Base-by-base conservation (phyloP, 768 basidiomycete genomes). In the Boletus rufocinnamomeus region DNA sequence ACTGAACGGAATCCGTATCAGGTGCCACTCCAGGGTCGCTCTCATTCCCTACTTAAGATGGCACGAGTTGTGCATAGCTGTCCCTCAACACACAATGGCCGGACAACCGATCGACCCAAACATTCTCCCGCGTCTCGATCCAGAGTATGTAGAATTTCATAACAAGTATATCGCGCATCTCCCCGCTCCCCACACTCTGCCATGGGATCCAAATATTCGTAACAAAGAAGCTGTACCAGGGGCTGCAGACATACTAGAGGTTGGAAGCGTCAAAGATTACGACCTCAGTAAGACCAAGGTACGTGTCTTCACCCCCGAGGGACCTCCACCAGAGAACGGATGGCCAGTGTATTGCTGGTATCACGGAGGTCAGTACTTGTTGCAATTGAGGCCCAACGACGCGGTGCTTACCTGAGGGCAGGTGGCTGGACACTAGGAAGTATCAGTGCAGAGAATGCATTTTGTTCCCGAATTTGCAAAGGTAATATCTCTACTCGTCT, bases 341-440 rank as follows among this genome's bases (percentile, higher is more conserved):
- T 90, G 89, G 89, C 88, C 88, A 0, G 80, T 84, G 2, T 82
- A 90, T 59, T 79, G 89, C 45, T 91, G 81, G 78, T 89, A 85
- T 68, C 89, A 90, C 61, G 89, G 89, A 52, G 89, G 88, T 82
- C 59, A 54, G 79, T 63, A 10, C 13, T 16, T 38, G 9, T 44
- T 40, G 16, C 5, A 41, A 37, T 4, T 5, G 17, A 32, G 8
- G 5, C 44, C 19, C 41, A 17, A 27, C 30, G 19, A 17, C 5
- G 16, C 34, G 19, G 19, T 45, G 4, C 43, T 65, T 27, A 60
- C 45, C 13, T 19, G 50, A 47, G 6, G 14, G 50, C 63, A 87
- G 89, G 89, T 43, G 89, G 89, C 35, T 90, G 89, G 89, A 89
- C 88, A 0, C 75, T 91, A 2, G 89, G 89, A 0, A 84, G 77